These are phyloP conservation scores for Plectranthus barbatus DNA, from an alignment of 257 asterid species.

Conservation along the genomic window DNA sequence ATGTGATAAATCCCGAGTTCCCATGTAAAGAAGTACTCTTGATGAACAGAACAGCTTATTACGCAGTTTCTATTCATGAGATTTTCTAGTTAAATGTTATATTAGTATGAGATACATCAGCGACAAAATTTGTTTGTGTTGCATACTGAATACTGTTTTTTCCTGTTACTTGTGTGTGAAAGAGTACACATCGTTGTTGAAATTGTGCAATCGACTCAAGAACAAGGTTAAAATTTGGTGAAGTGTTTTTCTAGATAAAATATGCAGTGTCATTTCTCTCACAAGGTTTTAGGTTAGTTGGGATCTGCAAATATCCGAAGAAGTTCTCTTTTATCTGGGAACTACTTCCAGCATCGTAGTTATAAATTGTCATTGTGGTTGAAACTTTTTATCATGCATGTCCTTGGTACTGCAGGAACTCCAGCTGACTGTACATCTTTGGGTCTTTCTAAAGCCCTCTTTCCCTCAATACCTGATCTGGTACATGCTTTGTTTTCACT, in stretches of 20 bases:
- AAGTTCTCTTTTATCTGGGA: background rate
- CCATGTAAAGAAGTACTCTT: too few species aligned
- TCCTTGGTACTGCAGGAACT: constrained; percentile 45
- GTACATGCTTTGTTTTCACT: constrained; percentile 22
- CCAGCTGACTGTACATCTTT: constrained; percentile 85
- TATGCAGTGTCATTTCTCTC: background rate
- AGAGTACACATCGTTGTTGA: background rate
- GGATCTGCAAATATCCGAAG: background rate
- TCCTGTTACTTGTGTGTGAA: background rate
- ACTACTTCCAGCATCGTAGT: background rate
- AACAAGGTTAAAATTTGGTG: too few species aligned
- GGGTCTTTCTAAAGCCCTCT: constrained; percentile 62
- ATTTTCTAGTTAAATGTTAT: background rate
- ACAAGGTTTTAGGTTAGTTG: background rate
- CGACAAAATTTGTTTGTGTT: background rate
- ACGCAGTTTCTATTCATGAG: background rate
- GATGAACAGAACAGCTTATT: background rate
- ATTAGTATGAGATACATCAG: background rate
- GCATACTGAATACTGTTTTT: background rate
- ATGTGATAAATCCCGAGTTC: too few species aligned
- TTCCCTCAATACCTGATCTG: constrained; percentile 68
- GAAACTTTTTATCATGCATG: background rate
- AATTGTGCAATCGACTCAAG: too few species aligned
- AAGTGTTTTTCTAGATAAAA: too few species aligned
- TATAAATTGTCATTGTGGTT: background rate